These are phyloP conservation scores for Penicillium crustosum DNA, from an alignment of 2,329 filamentous ascomycete species.

Conservation along the genomic window DNA sequence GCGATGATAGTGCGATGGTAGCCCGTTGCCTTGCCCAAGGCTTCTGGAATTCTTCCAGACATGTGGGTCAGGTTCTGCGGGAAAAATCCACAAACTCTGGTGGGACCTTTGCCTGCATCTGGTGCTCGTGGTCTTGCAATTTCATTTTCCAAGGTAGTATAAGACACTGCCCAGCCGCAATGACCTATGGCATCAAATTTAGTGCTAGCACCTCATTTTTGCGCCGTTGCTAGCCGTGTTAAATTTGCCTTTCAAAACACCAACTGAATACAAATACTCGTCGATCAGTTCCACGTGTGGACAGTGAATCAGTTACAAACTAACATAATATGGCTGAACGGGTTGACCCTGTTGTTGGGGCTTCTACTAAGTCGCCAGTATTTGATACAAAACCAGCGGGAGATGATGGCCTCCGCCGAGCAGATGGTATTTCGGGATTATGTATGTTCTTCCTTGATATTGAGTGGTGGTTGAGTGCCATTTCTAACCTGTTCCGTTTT, in stretches of 20 bases:
- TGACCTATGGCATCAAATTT: constrained; percentile 33
- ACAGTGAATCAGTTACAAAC: background rate
- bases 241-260: background rate
- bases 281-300: background rate
- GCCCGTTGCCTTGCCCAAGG: background rate
- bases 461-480: background rate
- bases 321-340: constrained; percentile 3
- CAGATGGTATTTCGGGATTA: constrained; percentile 35
- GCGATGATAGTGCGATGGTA: background rate
- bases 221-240: constrained; percentile 13
- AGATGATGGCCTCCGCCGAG: constrained; percentile 28
- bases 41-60: constrained; percentile 4
- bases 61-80: background rate
- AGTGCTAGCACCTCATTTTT: constrained; percentile 32
- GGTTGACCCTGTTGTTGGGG: background rate
- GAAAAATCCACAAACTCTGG: background rate
- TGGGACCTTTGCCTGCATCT: background rate
- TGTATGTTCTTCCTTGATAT: constrained; percentile 26
- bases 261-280: constrained; percentile 2
- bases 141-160: constrained; percentile 12
- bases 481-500: constrained; percentile 10
- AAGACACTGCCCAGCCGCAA: constrained; percentile 11
- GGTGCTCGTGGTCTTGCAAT: background rate
- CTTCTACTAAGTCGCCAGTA: constrained; percentile 18
- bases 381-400: constrained; percentile 23